Conservation (phyloP, 2,329 filamentous ascomycete genomes). For the Zymoseptoria brevis region DNA sequence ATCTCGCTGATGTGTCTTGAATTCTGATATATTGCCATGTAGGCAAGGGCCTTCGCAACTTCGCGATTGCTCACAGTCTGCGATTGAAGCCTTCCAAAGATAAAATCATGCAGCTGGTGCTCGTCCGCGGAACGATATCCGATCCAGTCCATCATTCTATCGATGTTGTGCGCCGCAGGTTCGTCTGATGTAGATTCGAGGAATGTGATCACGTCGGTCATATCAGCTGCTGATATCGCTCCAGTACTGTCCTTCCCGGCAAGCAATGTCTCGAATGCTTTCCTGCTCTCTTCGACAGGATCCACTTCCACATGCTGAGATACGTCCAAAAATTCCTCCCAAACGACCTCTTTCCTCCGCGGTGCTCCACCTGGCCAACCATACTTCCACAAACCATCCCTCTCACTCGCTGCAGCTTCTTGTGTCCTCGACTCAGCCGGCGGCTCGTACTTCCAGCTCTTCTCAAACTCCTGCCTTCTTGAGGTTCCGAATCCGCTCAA, state of each 20-base stretch:
- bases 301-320: conserved; percentile 4
- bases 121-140: neutral
- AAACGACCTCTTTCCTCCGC: conserved; percentile 5
- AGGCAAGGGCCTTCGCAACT: neutral
- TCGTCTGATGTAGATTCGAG: conserved; percentile 21
- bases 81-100: neutral
- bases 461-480: conserved; percentile 12
- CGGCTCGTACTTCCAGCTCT: conserved; percentile 21
- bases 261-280: conserved; percentile 18
- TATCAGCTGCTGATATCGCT: neutral
- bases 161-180: conserved; percentile 17
- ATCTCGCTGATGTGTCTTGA: neutral
- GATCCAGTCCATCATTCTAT: conserved; percentile 18
- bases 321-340: conserved; percentile 9
- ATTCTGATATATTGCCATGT: neutral
- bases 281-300: conserved; percentile 13
- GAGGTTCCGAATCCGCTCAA: conserved; percentile 10
- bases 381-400: neutral
- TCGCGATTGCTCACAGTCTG: neutral
- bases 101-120: neutral
- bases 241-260: neutral
- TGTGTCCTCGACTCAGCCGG: conserved; percentile 8
- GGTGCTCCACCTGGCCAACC: neutral
- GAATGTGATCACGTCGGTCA: conserved; percentile 16
- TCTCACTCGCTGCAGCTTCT: neutral